These are phyloP conservation scores for Phaeosphaeria sp. DNA, from an alignment of 2,329 filamentous ascomycete genomes.

Conservation along the genomic window DNA sequence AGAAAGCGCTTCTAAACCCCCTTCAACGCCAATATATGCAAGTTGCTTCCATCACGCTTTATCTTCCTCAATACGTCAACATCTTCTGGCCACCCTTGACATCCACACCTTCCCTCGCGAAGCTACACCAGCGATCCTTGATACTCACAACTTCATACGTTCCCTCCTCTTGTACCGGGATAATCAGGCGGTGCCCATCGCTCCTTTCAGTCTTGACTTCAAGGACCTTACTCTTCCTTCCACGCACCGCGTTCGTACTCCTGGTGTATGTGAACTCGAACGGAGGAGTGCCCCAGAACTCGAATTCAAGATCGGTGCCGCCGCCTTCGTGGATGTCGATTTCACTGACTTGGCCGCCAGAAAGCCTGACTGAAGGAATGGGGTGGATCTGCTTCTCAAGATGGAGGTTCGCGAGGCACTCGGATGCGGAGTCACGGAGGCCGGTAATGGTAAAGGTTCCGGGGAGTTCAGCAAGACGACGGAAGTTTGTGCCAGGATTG, in stretches of 20 bases:
- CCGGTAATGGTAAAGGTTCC: conserved; percentile 88
- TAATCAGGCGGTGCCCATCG: conserved; percentile 78
- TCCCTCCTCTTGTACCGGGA: conserved; percentile 89
- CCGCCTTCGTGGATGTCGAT: conserved; percentile 97
- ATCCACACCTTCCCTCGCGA: conserved; percentile 71
- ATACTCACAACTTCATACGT: conserved; percentile 98
- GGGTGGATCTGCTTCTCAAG: conserved; percentile 87
- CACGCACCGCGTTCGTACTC: conserved; percentile 77
- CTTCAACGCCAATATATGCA: conserved; percentile 21
- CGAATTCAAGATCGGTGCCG: conserved; percentile 89
- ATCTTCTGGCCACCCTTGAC: conserved; percentile 49
- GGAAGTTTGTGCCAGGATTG: conserved; percentile 81
- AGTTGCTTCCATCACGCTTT: neutral
- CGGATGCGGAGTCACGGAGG: conserved; percentile 84
- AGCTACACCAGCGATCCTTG: conserved; percentile 90
- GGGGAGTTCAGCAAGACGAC: conserved; percentile 88
- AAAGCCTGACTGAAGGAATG: conserved; percentile 89
- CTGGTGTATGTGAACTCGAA: conserved; percentile 98
- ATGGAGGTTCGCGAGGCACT: conserved; percentile 81
- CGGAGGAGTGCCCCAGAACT: conserved; percentile 93
- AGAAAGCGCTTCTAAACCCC: neutral
- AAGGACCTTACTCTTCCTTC: conserved; percentile 70
- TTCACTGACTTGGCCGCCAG: conserved; percentile 77
- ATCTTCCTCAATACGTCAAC: conserved; percentile 39
- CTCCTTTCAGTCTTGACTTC: conserved; percentile 91